Conservation (phyloP, 1,139 yeast genomes). For the Suhomyces taliae region DNA sequence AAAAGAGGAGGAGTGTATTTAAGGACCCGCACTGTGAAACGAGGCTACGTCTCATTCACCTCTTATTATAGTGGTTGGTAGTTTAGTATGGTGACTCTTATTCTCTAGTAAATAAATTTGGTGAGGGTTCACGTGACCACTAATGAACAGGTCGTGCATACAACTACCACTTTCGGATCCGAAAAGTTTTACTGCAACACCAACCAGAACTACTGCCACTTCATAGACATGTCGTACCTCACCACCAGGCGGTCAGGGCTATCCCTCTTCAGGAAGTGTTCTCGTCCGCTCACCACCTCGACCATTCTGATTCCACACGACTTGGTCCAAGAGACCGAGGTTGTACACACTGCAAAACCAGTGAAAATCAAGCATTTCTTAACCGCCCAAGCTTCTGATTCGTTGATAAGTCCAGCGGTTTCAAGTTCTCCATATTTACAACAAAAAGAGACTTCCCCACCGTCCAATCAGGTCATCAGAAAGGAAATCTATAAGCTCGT, state of each 20-base stretch:
- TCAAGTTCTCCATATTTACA: neutral
- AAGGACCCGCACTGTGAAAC: too few species aligned
- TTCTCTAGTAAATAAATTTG: too few species aligned
- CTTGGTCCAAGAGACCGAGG: slow-evolving; percentile 2
- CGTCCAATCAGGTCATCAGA: slow-evolving; percentile 11
- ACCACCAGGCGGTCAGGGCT: slow-evolving; percentile 5
- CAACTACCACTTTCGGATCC: neutral
- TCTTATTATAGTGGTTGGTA: too few species aligned
- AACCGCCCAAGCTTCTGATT: slow-evolving; percentile 9
- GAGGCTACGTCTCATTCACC: too few species aligned
- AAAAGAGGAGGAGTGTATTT: too few species aligned
- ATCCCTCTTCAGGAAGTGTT: neutral
- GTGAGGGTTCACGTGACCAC: neutral
- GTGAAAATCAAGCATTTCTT: slow-evolving; percentile 5
- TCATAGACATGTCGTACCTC: slow-evolving; percentile 3
- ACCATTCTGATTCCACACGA: slow-evolving; percentile 6
- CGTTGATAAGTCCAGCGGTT: slow-evolving; percentile 2
- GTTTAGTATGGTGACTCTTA: too few species aligned
- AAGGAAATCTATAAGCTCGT: slow-evolving; percentile 19
- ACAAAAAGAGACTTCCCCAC: neutral
- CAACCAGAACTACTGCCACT: neutral
- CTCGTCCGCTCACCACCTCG: slow-evolving; percentile 4
- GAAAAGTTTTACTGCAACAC: neutral
- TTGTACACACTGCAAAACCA: neutral
- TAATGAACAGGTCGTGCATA: neutral